Evolutionary conservation across 805 yeast species (phyloP), one percentile per base, ranked within the genome.

Genomic region (Huiozyma sinensis): DNA sequence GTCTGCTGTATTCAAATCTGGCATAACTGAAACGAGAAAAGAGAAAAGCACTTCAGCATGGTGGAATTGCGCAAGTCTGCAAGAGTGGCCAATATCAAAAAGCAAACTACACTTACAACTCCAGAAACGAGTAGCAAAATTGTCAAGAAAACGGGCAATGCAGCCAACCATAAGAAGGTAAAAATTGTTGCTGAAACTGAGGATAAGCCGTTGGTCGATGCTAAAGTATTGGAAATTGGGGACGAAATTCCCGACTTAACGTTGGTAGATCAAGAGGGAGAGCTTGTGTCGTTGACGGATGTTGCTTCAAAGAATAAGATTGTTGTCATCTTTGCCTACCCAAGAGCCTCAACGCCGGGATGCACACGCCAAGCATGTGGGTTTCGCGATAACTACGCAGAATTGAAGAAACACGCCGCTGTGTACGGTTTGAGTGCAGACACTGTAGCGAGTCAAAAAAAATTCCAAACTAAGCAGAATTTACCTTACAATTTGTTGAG

Each of bases 351-450:
- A 28, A 90, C 97, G 0, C 95, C 96, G 1, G 98, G 98, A 3
- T 92, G 98, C 64, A 90, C 98, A 1, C 76, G 87, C 54, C 98
- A 90, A 66, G 97, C 89, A 2, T 75, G 83, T 60, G 96, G 96
- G 0, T 92, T 83, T 61, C 79, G 92, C 54, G 80, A 76, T 50
- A 76, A 76, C 53, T 80, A 66, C 60, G 68, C 71, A 2, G 62
- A 55, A 7, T 50, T 61, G 39, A 57, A 61, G 39, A 43, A 57
- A 35, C 61, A 68, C 39, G 66, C 73, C 34, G 73, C 73, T 27
- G 81, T 90, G 1, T 79, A 74, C 53, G 98, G 98, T 0, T 61
- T 90, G 41, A 82, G 94, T 56, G 81, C 90, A 4, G 98, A 90
- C 59, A 56, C 78, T n/a, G 80, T 83, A 29, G 74, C 75, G 49